These are phyloP conservation scores for Cyberlindnera saturnus DNA, from an alignment of 805 yeast genomes.

Conservation along the genomic window DNA sequence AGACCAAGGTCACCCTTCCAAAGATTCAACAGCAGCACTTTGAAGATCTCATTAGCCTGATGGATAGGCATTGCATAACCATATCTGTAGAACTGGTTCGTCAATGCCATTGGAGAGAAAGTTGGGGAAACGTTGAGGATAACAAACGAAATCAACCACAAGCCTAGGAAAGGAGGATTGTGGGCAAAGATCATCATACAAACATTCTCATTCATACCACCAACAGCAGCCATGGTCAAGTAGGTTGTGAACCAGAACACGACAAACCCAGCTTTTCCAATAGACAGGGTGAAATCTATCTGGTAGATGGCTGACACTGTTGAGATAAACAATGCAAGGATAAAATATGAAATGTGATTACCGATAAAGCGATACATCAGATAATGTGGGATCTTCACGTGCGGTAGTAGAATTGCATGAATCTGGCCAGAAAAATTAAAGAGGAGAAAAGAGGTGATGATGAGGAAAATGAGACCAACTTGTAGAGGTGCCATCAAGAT, in stretches of 20 bases:
- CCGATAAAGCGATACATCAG: constrained; percentile 45
- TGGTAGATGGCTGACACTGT: constrained; percentile 65
- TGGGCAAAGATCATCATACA: constrained; percentile 44
- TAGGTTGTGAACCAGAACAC: constrained; percentile 68
- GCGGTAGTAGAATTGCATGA: constrained; percentile 43
- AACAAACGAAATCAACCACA: constrained; percentile 71
- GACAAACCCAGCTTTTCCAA: constrained; percentile 66
- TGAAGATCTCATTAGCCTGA: constrained; percentile 55
- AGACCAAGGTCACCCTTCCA: constrained; percentile 54
- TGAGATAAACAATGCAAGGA: constrained; percentile 53
- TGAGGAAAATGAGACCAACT: constrained; percentile 67
- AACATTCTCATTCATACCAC: constrained; percentile 65
- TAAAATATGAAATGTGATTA: constrained; percentile 47
- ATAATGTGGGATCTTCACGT: constrained; percentile 38
- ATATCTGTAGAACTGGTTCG: constrained; percentile 51
- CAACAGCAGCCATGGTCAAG: constrained; percentile 69
- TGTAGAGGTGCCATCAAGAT: constrained; percentile 62
- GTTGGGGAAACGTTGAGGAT: constrained; percentile 64
- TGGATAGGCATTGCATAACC: constrained; percentile 69
- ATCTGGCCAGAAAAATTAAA: constrained; percentile 51
- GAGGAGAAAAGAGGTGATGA: constrained; percentile 69
- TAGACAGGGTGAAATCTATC: constrained; percentile 48
- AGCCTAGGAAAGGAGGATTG: constrained; percentile 61
- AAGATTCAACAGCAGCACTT: constrained; percentile 52
- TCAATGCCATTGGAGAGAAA: constrained; percentile 56